These are phyloP conservation scores for Termitomyces sp. DNA, from an alignment of 768 basidiomycete species.

Conservation along the genomic window DNA sequence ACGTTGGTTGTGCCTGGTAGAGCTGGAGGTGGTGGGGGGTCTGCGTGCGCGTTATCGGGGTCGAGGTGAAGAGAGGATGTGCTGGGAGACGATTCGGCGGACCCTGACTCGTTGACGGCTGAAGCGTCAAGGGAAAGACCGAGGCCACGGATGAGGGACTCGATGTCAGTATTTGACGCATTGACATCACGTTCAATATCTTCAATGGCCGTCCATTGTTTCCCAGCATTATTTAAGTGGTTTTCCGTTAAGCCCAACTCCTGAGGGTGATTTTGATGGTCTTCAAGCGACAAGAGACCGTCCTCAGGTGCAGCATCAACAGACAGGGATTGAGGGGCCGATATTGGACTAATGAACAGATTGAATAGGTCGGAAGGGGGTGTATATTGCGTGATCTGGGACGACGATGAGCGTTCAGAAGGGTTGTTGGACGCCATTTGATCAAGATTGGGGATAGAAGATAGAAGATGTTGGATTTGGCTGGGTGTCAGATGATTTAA, in stretches of 20 bases:
- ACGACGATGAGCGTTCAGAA: constrained; percentile 12
- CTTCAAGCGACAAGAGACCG: constrained; percentile 30
- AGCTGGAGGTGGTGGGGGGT: constrained; percentile 1
- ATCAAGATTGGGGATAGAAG: constrained; percentile 39
- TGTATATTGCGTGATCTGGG: constrained; percentile 31
- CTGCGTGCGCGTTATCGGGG: constrained; percentile 3
- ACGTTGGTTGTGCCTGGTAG: not conserved
- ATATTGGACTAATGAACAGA: constrained; percentile 17
- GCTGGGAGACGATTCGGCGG: constrained; percentile 6
- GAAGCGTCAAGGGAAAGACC: constrained; percentile 13
- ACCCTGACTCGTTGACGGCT: not conserved
- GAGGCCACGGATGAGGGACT: constrained; percentile 68
- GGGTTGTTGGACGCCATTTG: constrained; percentile 17
- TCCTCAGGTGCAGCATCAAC: constrained; percentile 20
- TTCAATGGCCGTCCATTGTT: constrained; percentile 49
- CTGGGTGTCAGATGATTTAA: constrained; percentile 52
- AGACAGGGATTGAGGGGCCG: constrained; percentile 3
- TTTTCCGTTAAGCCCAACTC: constrained; percentile 4
- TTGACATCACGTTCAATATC: constrained; percentile 76
- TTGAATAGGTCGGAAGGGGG: constrained; percentile 33
- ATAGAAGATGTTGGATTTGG: constrained; percentile 58
- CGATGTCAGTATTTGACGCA: constrained; percentile 62
- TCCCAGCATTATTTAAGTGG: constrained; percentile 3
- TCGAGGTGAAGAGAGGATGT: constrained; percentile 11
- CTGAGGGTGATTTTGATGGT: constrained; percentile 5